A percentile compares a stretch with the other conserved stretches of the same genome.
Conservation (phyloP, 2,329 filamentous ascomycete genomes). For the Bipolaris cookei region DNA sequence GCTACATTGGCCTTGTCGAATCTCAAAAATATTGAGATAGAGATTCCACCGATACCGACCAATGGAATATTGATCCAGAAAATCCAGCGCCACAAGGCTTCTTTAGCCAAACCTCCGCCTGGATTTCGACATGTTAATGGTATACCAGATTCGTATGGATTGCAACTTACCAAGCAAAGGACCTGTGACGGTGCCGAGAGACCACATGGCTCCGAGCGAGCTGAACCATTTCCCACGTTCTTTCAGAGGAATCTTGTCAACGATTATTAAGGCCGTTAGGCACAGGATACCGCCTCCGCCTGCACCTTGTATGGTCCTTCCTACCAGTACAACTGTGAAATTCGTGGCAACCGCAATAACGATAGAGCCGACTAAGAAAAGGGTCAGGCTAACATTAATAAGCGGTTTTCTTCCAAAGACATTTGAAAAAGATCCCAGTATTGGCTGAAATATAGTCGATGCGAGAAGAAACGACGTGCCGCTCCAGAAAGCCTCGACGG, state of each 20-base stretch:
- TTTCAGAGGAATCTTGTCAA: background rate
- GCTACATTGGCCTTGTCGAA: background rate
- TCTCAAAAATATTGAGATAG: background rate
- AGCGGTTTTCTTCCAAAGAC: background rate
- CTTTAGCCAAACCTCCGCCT: background rate
- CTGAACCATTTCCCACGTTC: background rate
- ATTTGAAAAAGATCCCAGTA: constrained; percentile 1
- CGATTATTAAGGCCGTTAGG: background rate
- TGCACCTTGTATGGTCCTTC: background rate
- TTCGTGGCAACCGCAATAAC: background rate
- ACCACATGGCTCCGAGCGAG: background rate
- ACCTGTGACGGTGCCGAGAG: background rate
- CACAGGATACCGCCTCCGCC: background rate
- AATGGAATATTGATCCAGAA: background rate
- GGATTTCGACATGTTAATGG: too few species aligned
- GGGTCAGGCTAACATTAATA: background rate
- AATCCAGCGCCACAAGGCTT: background rate
- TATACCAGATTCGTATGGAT: too few species aligned
- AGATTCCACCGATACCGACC: background rate
- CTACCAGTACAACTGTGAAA: background rate
- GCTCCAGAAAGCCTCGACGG: constrained; percentile 65
- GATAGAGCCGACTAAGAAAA: background rate
- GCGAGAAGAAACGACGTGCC: constrained; percentile 72
- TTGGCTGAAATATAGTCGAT: constrained; percentile 64
- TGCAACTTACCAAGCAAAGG: background rate